Evolutionary conservation across 768 basidiomycete genomes (phyloP).

Genomic region (Rhizopogon vesiculosus): DNA sequence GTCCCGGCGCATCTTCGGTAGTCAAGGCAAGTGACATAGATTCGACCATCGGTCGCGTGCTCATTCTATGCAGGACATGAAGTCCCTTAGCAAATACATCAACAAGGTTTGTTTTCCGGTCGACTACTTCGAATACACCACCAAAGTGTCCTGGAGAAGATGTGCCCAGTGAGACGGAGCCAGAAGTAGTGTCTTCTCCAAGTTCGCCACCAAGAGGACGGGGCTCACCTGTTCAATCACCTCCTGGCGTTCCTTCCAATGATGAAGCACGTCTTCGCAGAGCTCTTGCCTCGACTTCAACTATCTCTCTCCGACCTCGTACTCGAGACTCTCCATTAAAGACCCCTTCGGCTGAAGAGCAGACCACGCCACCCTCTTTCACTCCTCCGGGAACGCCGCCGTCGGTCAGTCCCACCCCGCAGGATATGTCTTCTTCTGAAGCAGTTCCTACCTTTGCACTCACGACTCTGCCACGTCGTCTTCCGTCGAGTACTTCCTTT

Average conservation of each 20-base stretch:
- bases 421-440: slow-evolving; percentile 3
- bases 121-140: slow-evolving; percentile 22
- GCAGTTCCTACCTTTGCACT: slow-evolving; percentile 19
- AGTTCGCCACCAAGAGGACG: slow-evolving; percentile 6
- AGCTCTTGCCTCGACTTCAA: slow-evolving; percentile 16
- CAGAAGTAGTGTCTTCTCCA: slow-evolving; percentile 22
- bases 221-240: slow-evolving; percentile 11
- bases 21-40: too few species aligned
- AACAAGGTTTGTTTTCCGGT: slow-evolving; percentile 10
- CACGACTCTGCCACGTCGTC: slow-evolving; percentile 45
- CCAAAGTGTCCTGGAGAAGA: slow-evolving; percentile 11
- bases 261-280: slow-evolving; percentile 15
- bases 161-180: slow-evolving; percentile 18
- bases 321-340: neutral
- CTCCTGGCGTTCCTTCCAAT: neutral
- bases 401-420: neutral
- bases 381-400: slow-evolving; percentile 25
- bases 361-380: slow-evolving; percentile 2
- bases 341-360: neutral
- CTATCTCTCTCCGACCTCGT: slow-evolving; percentile 6
- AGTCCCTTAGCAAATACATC: too few species aligned
- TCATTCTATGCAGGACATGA: too few species aligned
- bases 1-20: too few species aligned
- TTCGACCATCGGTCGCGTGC: too few species aligned
- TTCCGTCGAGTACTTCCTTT: slow-evolving; percentile 36